phyloP scores from a whole-genome alignment of 352 stramenopile genomes.

The Salisapilia sapeloensis region DNA sequence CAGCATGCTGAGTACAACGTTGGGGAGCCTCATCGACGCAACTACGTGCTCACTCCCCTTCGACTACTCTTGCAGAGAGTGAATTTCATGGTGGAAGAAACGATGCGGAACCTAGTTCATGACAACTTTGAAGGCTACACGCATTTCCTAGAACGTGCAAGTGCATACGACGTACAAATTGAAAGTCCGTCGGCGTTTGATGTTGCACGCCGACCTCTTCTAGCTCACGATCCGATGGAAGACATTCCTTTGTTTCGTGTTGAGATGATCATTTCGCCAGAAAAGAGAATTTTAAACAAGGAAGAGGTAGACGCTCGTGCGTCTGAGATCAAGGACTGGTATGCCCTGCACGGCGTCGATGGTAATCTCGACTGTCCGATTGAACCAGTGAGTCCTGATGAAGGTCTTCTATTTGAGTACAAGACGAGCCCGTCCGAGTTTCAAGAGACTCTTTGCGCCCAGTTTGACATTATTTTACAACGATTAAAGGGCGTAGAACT shows the following conservation, averaged over 20 bases:
- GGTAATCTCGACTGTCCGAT: conserved; percentile 32
- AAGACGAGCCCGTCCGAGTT: conserved; percentile 49
- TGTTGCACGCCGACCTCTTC: conserved; percentile 2
- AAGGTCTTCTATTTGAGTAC: conserved; percentile 68
- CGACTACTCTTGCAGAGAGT: conserved; percentile 49
- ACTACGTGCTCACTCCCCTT: conserved; percentile 42
- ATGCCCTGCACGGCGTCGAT: conserved; percentile 26
- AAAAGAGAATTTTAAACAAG: conserved; percentile 38
- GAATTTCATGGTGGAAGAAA: conserved; percentile 73
- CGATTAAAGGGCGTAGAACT: conserved; percentile 73
- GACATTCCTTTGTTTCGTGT: conserved; percentile 24
- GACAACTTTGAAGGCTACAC: conserved; percentile 58
- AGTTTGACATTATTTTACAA: conserved; percentile 75
- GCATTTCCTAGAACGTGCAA: conserved; percentile 49
- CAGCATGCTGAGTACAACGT: conserved; percentile 45
- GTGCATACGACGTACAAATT: conserved; percentile 33
- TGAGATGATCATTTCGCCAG: conserved; percentile 43
- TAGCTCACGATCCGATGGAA: conserved; percentile 25
- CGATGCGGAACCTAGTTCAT: conserved; percentile 34
- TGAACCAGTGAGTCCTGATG: conserved; percentile 15
- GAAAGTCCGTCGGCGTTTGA: conserved; percentile 21
- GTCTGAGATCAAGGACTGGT: conserved; percentile 46
- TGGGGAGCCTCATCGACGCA: conserved; percentile 36
- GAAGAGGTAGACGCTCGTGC: conserved; percentile 24
- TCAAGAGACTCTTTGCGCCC: conserved; percentile 29